Evolutionary conservation across 306 rosid species (phyloP).

Genomic region (Fragaria iinumae): DNA sequence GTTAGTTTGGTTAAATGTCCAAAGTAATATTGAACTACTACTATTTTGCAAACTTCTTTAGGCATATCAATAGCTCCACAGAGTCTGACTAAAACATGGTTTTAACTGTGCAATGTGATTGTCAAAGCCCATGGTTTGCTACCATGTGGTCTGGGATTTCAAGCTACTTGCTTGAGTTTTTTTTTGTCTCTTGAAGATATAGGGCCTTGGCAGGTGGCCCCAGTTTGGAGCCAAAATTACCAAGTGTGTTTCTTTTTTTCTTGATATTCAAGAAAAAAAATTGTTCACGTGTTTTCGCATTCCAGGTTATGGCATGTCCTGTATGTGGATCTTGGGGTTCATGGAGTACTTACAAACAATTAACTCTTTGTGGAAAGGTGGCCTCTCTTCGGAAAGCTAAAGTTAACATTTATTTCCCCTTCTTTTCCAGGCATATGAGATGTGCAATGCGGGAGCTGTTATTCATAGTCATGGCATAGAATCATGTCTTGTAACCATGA

Average conservation of each 20-base stretch:
- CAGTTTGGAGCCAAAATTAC: neutral
- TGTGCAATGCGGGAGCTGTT: conserved; percentile 85
- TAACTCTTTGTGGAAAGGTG: conserved; percentile 16
- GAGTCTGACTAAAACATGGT: neutral
- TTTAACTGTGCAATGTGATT: neutral
- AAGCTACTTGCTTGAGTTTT: neutral
- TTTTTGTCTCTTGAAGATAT: neutral
- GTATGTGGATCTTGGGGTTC: neutral
- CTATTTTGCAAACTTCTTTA: neutral
- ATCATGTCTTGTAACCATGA: conserved; percentile 87
- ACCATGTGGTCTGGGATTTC: neutral
- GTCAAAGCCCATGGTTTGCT: neutral
- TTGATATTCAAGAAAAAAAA: neutral
- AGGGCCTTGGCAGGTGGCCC: neutral
- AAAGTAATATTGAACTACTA: neutral
- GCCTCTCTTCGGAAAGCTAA: conserved; percentile 17
- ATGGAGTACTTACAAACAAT: conserved; percentile 7
- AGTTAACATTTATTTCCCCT: conserved; percentile 23
- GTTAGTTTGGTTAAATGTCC: neutral
- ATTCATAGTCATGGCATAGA: conserved; percentile 90
- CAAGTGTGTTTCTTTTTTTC: neutral
- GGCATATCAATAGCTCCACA: neutral
- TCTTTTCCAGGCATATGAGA: conserved; percentile 68
- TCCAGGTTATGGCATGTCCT: neutral
- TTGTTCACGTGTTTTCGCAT: neutral